Evolutionary conservation across 768 basidiomycete species (phyloP), one percentile per base, ranked within the genome.

Genomic region (Lactarius vividus): DNA sequence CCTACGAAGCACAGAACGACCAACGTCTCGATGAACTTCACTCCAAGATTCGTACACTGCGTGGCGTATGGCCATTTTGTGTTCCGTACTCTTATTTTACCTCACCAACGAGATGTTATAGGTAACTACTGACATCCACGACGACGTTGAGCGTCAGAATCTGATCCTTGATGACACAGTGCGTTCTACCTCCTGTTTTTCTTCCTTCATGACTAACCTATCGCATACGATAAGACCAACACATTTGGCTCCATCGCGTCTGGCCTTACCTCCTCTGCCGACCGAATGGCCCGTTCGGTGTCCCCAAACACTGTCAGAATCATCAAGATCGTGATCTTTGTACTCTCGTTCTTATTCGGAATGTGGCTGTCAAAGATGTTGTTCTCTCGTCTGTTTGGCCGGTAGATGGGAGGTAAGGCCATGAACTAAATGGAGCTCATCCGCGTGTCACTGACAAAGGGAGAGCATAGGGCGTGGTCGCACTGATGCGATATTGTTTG

Each of bases 51-150:
- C 84, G 91, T 49, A 89, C 88, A 20, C 74, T 94, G 56, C 86
- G 92, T 67, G 88, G 89, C n/a, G 92, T 94, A 74, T 70, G 84
- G 20, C 26, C 23, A n/a, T 29, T 31, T 8, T 8, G 29, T 26
- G 39, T 15, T 26, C 20, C 6, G 4, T 4, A 16, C 6, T 15
- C 7, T 26, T 11, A 18, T 64, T 54, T 68, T 54, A 49, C 10
- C 46, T 35, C 35, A 6, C 37, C 13, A 35, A 20, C 28, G 10
- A 4, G 26, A 44, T 35, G 33, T 37, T 44, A 23, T 59, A 94
- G 92, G 82, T 95, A n/a, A 94, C 92, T 15, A 89, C 85, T 2
- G 92, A 95, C 77, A 93, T 95, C 44, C 82, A 95, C 73, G 84
- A 86, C 67, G 93, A 94, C 72, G 88, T 88, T 1, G 92, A 95